Evolutionary conservation across 148 eudicot genomes (phyloP), one percentile per base, ranked within the genome.

Genomic region (Camellia sinensis): DNA sequence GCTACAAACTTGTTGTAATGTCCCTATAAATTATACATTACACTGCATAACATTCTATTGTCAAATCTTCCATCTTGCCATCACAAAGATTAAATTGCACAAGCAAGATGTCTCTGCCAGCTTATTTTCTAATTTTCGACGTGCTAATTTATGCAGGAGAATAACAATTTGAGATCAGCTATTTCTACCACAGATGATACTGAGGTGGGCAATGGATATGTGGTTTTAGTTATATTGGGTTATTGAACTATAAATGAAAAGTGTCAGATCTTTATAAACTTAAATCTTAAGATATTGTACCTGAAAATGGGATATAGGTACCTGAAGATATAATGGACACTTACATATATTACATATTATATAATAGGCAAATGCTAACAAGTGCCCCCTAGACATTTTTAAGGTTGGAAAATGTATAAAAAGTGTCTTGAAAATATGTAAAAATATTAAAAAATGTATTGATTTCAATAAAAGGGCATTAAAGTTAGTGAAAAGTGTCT

Each of bases 1-100:
- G 99, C 83, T 96, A 92, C 90, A 96, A 96, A 77, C 86, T 96
- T 78, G 97, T 96, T 60, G 99, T 96, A 93, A 86, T 85, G 90
- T 80, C 80, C 69, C 85, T 76, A 40, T 73, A 37, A 14, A 77
- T 76, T 82, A 59, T 76, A 64, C 63, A 77, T 50, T 57, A 11
- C 3, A 48, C 11, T 56, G 63, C 54, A 62, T 64, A 75, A 10
- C 41, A 52, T 73, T 22, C 21, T 75, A 13, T 14, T 18, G 2
- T 60, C 67, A 19, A 48, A 66, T 11, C 70, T 12, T 29, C 45
- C 45, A 11, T 22, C 44, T 74, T 59, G n/a, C 17, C 61, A 5
- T 29, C 0, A 52, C 60, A 56, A 21, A 21, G n/a, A 72, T 21
- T 50, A 37, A 53, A 37, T 67, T 14, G 3, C 37, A 40, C 17